Conservation (phyloP, 176 grass and related monocot species). For the Musa itinerans region DNA sequence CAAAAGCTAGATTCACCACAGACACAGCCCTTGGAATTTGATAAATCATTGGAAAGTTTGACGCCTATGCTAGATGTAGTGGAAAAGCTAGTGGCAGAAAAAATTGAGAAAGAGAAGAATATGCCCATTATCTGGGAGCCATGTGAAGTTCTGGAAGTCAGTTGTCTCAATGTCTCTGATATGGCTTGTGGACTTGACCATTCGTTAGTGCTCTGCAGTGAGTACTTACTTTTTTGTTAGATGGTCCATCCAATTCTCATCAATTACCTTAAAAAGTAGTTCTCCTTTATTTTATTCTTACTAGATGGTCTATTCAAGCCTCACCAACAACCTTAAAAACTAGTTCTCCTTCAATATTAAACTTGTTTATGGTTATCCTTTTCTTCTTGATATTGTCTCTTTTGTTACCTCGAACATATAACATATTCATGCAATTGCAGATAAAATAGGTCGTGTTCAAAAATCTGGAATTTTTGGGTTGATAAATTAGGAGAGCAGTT, state of each 20-base stretch:
- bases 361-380: not conserved
- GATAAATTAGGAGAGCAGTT: not conserved
- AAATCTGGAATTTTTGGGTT: not conserved
- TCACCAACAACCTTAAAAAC: too few species aligned
- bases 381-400: conserved; percentile 11
- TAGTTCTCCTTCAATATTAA: too few species aligned
- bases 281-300: too few species aligned
- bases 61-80: conserved; percentile 51
- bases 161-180: conserved; percentile 51
- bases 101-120: conserved; percentile 54
- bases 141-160: conserved; percentile 50
- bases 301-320: too few species aligned
- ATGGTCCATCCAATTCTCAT: not conserved
- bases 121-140: conserved; percentile 94
- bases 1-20: conserved; percentile 22
- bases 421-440: not conserved
- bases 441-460: not conserved
- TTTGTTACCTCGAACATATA: not conserved
- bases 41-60: conserved; percentile 23
- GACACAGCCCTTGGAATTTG: conserved; percentile 27
- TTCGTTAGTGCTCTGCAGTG: conserved; percentile 64
- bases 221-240: conserved; percentile 28
- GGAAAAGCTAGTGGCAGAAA: conserved; percentile 72
- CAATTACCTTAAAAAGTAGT: too few species aligned
- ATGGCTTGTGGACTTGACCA: conserved; percentile 86